Evolutionary conservation across 2,329 filamentous ascomycete genomes (phyloP).

Genomic region (Podosphaera xanthii): DNA sequence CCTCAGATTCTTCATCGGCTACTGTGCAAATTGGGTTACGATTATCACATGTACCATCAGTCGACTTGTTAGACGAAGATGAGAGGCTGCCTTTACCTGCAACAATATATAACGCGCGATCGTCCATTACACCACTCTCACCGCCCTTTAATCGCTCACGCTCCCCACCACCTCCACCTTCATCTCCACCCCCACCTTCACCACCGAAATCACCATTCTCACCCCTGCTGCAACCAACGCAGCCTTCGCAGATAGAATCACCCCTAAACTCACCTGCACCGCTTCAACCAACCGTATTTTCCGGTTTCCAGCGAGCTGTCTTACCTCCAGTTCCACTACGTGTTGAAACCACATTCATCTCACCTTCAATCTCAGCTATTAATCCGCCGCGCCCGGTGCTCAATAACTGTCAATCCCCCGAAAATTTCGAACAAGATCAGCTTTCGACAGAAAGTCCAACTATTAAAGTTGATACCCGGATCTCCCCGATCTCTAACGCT

Average conservation of each 20-base stretch:
- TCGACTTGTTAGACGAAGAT: slow-evolving; percentile 1
- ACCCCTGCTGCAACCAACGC: no score
- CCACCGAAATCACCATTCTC: no score
- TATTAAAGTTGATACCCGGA: background rate
- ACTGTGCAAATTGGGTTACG: slow-evolving; percentile 51
- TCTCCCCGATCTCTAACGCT: background rate
- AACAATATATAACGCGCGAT: slow-evolving; percentile 17
- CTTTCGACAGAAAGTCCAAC: no score
- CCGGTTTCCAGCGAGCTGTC: slow-evolving; percentile 1
- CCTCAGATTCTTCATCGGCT: slow-evolving; percentile 39
- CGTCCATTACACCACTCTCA: background rate
- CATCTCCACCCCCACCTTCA: background rate
- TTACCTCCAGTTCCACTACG: slow-evolving; percentile 3
- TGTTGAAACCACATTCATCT: slow-evolving; percentile 3
- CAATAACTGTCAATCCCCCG: no score
- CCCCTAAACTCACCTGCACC: background rate
- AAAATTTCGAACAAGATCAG: no score
- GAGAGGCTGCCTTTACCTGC: slow-evolving; percentile 9
- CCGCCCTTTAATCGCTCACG: slow-evolving; percentile 2
- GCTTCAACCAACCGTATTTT: slow-evolving; percentile 5
- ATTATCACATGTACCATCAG: slow-evolving; percentile 27
- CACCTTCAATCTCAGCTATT: background rate
- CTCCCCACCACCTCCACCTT: background rate
- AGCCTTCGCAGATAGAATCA: no score
- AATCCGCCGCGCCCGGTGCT: background rate